Percentiles rank a stretch among this genome's conserved stretches.
Conservation (phyloP, 768 basidiomycete genomes). For the Phallus indusiatus region DNA sequence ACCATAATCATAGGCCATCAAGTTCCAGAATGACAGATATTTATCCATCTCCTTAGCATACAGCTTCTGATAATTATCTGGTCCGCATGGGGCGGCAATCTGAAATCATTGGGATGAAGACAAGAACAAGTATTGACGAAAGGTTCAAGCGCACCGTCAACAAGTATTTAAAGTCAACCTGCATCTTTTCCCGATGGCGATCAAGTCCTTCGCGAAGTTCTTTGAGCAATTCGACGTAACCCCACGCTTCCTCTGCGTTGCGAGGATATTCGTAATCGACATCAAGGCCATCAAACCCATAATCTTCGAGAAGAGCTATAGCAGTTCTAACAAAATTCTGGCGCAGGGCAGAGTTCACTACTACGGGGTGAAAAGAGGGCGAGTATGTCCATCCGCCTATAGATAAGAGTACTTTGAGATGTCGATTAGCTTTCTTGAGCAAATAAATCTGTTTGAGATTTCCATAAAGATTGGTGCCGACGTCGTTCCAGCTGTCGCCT, state of each 20-base stretch:
- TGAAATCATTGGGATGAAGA: constrained; percentile 24
- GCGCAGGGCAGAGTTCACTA: constrained; percentile 52
- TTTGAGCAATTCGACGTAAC: constrained; percentile 74
- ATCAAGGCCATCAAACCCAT: constrained; percentile 87
- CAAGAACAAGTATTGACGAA: neutral
- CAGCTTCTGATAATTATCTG: constrained; percentile 74
- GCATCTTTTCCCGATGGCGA: constrained; percentile 55
- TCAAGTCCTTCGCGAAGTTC: constrained; percentile 73
- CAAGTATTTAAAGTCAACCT: constrained; percentile 52
- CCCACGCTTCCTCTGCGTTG: constrained; percentile 64
- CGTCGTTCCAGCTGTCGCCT: constrained; percentile 91
- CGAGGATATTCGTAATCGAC: constrained; percentile 91
- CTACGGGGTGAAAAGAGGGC: constrained; percentile 75
- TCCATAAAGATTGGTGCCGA: constrained; percentile 85
- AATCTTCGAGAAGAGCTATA: constrained; percentile 74
- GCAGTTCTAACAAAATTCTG: constrained; percentile 74
- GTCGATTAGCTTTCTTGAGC: constrained; percentile 78
- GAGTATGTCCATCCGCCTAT: constrained; percentile 98
- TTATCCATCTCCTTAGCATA: constrained; percentile 77
- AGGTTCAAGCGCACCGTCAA: constrained; percentile 48
- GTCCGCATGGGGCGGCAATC: constrained; percentile 92
- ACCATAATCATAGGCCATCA: constrained; percentile 84
- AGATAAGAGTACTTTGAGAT: constrained; percentile 71
- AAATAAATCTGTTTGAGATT: constrained; percentile 91
- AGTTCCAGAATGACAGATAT: constrained; percentile 90